A percentile compares a stretch with the other conserved stretches of the same genome.
These are phyloP conservation scores for Colletotrichum sp. DNA, from an alignment of 2,329 filamentous ascomycete genomes.

Conservation along the genomic window DNA sequence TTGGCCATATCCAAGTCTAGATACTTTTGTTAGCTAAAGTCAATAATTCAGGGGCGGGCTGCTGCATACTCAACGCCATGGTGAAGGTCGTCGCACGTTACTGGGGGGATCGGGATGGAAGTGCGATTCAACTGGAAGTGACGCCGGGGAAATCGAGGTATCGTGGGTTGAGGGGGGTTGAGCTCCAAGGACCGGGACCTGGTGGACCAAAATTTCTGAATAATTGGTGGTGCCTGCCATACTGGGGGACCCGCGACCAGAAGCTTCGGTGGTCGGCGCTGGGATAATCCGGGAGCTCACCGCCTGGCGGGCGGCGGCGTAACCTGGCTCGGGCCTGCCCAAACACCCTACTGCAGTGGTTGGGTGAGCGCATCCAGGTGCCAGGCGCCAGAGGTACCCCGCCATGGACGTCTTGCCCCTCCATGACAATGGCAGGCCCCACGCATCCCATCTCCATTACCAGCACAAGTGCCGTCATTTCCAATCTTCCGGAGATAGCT, in stretches of 20 bases:
- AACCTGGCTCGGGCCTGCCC: neutral
- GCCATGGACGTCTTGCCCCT: conserved; percentile 19
- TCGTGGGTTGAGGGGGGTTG: conserved; percentile 21
- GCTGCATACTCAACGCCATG: conserved; percentile 29
- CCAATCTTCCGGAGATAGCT: neutral
- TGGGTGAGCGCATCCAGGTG: neutral
- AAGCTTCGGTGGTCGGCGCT: conserved; percentile 16
- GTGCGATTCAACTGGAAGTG: conserved; percentile 15
- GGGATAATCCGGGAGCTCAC: conserved; percentile 21
- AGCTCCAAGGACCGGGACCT: conserved; percentile 20
- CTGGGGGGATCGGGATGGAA: neutral
- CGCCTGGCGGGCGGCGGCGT: neutral
- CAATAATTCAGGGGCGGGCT: neutral
- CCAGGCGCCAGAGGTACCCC: conserved; percentile 4
- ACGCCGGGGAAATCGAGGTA: conserved; percentile 10
- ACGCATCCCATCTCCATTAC: conserved; percentile 12
- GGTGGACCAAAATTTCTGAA: conserved; percentile 27
- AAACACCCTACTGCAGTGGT: neutral
- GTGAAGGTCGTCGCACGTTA: conserved; percentile 19
- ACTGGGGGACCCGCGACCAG: conserved; percentile 13
- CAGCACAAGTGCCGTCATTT: conserved; percentile 20
- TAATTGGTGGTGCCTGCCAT: conserved; percentile 23
- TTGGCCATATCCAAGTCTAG: conserved; percentile 84
- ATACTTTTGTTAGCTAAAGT: conserved; percentile 37
- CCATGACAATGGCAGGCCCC: conserved; percentile 15